Evolutionary conservation across 352 stramenopile species (phyloP).

Genomic region (Phytophthora sp.): DNA sequence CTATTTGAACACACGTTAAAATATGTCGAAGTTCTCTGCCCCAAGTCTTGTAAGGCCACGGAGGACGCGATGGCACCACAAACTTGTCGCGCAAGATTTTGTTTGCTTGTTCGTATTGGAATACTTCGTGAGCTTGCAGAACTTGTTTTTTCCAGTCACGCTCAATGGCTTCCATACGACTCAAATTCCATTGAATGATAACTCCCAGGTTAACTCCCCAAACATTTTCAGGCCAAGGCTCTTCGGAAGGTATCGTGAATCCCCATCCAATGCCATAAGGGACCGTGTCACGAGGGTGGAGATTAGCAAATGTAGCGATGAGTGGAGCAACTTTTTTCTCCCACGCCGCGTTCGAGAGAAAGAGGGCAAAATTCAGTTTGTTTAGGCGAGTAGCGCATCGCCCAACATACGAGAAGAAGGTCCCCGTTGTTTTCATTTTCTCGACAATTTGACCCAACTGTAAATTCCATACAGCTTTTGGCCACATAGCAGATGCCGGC

Average conservation of each 20-base stretch:
- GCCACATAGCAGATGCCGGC: conserved; percentile 15
- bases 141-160: conserved; percentile 31
- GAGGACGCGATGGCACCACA: conserved; percentile 28
- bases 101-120: conserved; percentile 31
- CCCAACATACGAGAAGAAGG: conserved; percentile 24
- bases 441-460: conserved; percentile 30
- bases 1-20: conserved; percentile 24
- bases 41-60: conserved; percentile 34
- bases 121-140: conserved; percentile 25
- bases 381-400: conserved; percentile 20
- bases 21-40: conserved; percentile 21
- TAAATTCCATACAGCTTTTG: conserved; percentile 21
- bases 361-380: conserved; percentile 18
- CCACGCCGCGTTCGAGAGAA: conserved; percentile 24
- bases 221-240: conserved; percentile 31
- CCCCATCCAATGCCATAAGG: conserved; percentile 2
- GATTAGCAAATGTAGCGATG: conserved; percentile 22
- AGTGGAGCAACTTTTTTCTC: conserved; percentile 30
- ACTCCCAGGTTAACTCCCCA: conserved; percentile 32
- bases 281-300: conserved; percentile 26
- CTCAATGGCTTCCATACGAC: conserved; percentile 24
- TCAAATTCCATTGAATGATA: conserved; percentile 34
- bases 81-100: conserved; percentile 28
- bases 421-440: conserved; percentile 27
- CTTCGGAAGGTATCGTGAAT: conserved; percentile 22